These are phyloP conservation scores for Pythium chondricola DNA, from an alignment of 352 stramenopile species.

Conservation along the genomic window DNA sequence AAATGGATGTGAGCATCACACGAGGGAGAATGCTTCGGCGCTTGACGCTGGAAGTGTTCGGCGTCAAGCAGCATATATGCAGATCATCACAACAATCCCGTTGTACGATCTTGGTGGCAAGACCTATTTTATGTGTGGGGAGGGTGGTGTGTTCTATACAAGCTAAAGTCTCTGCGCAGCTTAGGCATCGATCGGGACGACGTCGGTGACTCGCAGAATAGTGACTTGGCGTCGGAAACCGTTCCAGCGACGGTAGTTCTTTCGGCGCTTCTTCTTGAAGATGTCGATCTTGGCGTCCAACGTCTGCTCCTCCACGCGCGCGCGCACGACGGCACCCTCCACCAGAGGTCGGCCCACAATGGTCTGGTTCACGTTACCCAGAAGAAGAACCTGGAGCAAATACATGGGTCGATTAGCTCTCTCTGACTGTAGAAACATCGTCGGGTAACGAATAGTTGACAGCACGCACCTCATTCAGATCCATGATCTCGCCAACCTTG, in stretches of 20 bases:
- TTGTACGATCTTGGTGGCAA: too few relatives aligned
- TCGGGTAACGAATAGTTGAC: too few relatives aligned
- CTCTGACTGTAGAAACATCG: too few relatives aligned
- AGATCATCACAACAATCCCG: too few relatives aligned
- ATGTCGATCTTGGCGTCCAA: conserved; percentile 86
- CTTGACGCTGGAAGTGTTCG: too few relatives aligned
- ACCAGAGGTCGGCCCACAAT: conserved; percentile 72
- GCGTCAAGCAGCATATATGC: too few relatives aligned
- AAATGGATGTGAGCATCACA: too few relatives aligned
- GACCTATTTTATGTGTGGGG: too few relatives aligned
- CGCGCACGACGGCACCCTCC: conserved; percentile 62
- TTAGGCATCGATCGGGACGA: conserved; percentile 52
- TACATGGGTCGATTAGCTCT: too few relatives aligned
- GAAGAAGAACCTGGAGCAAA: conserved; percentile 50
- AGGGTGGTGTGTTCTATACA: too few relatives aligned
- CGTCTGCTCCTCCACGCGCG: conserved; percentile 82
- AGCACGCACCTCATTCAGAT: conserved; percentile 55
- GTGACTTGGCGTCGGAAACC: conserved; percentile 83
- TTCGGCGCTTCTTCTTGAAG: conserved; percentile 89
- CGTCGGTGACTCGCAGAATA: conserved; percentile 77
- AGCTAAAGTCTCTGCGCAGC: too few relatives aligned
- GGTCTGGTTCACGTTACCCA: conserved; percentile 82
- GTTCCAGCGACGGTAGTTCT: conserved; percentile 88
- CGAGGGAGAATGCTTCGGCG: too few relatives aligned
- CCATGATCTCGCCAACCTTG: conserved; percentile 81